phyloP scores from a whole-genome alignment of 108 stramenopile species.

The Aurantiochytrium sp. region DNA sequence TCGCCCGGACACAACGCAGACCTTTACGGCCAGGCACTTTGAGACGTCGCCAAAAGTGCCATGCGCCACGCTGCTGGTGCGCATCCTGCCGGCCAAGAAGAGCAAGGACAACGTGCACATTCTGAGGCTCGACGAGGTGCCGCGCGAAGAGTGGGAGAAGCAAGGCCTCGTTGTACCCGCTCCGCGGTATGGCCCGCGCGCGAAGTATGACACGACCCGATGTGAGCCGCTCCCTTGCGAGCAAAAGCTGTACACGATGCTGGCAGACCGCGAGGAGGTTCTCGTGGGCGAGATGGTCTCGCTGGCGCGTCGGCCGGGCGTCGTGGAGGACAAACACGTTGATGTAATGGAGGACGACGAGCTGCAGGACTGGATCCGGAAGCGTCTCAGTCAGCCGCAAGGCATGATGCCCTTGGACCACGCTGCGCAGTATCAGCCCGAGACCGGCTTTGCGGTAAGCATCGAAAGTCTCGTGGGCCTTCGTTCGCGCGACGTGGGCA shows the following conservation, averaged over 20 bases:
- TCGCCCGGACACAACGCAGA: background rate
- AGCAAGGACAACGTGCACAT: constrained; percentile 3
- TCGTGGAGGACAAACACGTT: constrained; percentile 8
- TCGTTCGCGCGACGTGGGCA: background rate
- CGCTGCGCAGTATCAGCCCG: background rate
- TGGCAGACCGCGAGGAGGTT: constrained; percentile 7
- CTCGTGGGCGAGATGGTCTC: background rate
- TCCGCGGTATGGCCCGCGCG: background rate
- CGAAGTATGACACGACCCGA: background rate
- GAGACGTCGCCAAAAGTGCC: background rate
- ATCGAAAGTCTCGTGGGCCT: background rate
- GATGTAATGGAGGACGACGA: constrained; percentile 26
- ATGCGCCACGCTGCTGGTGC: background rate
- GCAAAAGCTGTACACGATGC: constrained; percentile 1
- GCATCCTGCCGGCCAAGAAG: constrained; percentile 13
- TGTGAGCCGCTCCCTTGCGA: background rate
- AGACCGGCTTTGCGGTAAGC: background rate
- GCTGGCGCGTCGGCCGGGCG: background rate
- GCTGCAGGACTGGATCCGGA: background rate
- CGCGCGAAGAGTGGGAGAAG: background rate
- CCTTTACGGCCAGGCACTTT: background rate
- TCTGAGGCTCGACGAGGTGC: background rate
- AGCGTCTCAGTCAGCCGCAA: background rate
- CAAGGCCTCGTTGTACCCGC: background rate
- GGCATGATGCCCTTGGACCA: background rate